Evolutionary conservation across 1,139 yeast species (phyloP).

Genomic region (Candida sp.): DNA sequence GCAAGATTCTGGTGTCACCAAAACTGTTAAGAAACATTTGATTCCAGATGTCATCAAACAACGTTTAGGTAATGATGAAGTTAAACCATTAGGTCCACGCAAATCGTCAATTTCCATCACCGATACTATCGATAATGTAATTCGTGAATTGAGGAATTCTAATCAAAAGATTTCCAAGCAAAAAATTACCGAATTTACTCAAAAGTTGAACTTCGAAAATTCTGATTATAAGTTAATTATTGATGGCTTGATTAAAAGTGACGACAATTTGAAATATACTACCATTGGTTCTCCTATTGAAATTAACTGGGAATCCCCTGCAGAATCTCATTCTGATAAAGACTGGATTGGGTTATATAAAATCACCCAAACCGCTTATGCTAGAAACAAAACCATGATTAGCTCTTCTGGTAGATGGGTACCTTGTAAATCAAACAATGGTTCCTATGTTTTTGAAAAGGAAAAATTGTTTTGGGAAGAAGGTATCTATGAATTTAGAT

Average conservation of each 20-base stretch:
- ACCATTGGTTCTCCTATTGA: slow-evolving; percentile 52
- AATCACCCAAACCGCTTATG: slow-evolving; percentile 57
- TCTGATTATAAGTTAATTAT: slow-evolving; percentile 30
- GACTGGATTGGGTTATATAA: slow-evolving; percentile 86
- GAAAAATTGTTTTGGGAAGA: slow-evolving; percentile 60
- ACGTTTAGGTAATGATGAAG: slow-evolving; percentile 20
- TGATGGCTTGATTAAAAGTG: slow-evolving; percentile 14
- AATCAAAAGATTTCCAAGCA: slow-evolving; percentile 32
- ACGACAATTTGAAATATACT: slow-evolving; percentile 18
- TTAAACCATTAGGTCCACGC: slow-evolving; percentile 16
- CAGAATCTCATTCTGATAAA: slow-evolving; percentile 28
- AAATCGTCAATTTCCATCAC: slow-evolving; percentile 20
- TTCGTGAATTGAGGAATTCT: slow-evolving; percentile 35
- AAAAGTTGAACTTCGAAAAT: slow-evolving; percentile 36
- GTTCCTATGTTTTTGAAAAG: slow-evolving; percentile 50
- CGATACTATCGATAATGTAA: slow-evolving; percentile 40
- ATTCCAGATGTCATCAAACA: slow-evolving; percentile 37
- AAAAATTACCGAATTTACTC: slow-evolving; percentile 39
- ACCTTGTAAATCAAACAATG: slow-evolving; percentile 43
- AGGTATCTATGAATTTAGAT: slow-evolving; percentile 76
- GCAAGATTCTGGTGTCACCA: slow-evolving; percentile 64
- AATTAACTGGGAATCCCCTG: slow-evolving; percentile 57
- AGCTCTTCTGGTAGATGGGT: slow-evolving; percentile 75
- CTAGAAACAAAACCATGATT: slow-evolving; percentile 56
- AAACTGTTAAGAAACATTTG: slow-evolving; percentile 55